Base-by-base conservation (phyloP, 768 basidiomycete genomes). In the Pleurotus sapidus region DNA sequence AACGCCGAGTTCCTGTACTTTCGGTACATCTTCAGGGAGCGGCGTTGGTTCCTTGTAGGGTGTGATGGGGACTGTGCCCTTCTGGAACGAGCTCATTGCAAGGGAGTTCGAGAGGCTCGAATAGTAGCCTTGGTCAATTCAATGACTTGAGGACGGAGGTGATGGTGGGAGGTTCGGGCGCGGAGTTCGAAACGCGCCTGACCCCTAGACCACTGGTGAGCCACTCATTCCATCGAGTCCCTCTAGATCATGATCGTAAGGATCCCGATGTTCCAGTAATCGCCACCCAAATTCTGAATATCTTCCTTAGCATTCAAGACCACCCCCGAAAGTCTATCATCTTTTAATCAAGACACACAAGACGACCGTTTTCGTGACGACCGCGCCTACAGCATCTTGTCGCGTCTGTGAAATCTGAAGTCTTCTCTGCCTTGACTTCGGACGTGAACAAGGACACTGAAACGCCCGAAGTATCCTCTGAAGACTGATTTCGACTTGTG, bases 1-100 rank as follows among this genome's bases (percentile, higher is more conserved):
- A 45, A 77, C 81, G 42, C 95, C 96, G 46, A 99, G 73, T 73
- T 99, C 97, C 59, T 84, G 79, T 38, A 98, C 92, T 67, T 84
- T 86, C 34, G 95, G 94, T 20, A 77, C 64, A 59, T 82, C 68
- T 30, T 75, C 74, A 0, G 90, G 87, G 58, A 87, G 78, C 1
- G 89, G 86, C 3, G 88, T 82, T 0, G 82, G 81, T 55, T 91
- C 87, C 46, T 77, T 78, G 72, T 83, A 86, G 20, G 81, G 81
- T 61, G 74, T 72, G 40, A 71, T 69, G 15, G 79, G 69, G 58
- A 76, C 70, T 51, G 80, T 72, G 61, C 82, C 80, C 61, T 76
- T 71, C 62, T 78, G 79, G 63, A 76, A 80, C 43, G 77, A 71
- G 69, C 76, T 81, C 82, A 86, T 87, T 61, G 74, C 77, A 60